Evolutionary conservation across 164 flowering plant genomes (phyloP).

Genomic region (Vitis rotundifolia): DNA sequence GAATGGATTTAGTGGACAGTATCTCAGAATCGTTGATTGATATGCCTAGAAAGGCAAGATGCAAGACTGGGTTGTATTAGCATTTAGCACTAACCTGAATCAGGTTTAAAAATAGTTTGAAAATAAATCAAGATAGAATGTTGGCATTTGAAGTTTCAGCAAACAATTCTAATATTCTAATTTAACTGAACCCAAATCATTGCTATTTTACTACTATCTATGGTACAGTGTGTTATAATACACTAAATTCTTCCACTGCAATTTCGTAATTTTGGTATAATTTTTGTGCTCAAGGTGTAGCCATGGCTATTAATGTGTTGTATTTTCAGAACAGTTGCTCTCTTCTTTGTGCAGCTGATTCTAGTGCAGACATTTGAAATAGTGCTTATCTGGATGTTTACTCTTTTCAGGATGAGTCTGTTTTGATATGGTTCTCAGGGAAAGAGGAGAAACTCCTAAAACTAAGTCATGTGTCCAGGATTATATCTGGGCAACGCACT

Average conservation of each 20-base stretch:
- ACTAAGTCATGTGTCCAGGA: conserved; percentile 87
- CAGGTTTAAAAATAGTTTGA: neutral
- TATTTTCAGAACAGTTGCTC: neutral
- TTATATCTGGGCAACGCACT: conserved; percentile 94
- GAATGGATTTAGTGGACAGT: too few species aligned
- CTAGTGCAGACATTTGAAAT: too few species aligned
- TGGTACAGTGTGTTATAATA: neutral
- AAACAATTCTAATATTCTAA: neutral
- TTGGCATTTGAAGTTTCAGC: neutral
- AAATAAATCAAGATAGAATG: neutral
- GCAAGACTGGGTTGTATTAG: neutral
- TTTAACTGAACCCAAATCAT: neutral
- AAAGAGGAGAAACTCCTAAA: conserved; percentile 93
- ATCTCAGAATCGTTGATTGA: too few species aligned
- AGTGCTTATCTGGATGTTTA: neutral
- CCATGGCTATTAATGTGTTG: neutral
- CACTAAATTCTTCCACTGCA: neutral
- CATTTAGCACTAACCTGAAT: neutral
- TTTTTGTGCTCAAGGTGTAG: neutral
- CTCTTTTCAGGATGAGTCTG: conserved; percentile 86
- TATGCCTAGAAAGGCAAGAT: too few species aligned
- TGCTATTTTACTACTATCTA: neutral
- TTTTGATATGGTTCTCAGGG: conserved; percentile 90
- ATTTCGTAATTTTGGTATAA: neutral
- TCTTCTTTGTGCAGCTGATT: neutral